Evolutionary conservation across 768 basidiomycete species (phyloP).

Genomic region (Suillus weaverae): DNA sequence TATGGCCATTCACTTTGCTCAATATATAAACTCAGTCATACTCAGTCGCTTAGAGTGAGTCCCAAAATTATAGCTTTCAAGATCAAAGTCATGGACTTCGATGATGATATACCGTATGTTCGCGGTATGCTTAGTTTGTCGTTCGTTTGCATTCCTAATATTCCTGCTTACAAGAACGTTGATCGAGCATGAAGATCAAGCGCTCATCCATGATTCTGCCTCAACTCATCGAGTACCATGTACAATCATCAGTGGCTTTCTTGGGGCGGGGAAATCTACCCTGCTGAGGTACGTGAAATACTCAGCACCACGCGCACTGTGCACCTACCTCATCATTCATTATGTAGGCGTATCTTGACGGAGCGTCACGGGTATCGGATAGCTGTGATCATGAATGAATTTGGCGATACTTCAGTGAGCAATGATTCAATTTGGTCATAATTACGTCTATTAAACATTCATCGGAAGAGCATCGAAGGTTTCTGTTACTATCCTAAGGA

Average conservation of each 20-base stretch:
- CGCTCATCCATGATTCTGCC: background rate
- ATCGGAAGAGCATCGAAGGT: constrained; percentile 88
- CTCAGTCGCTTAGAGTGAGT: background rate
- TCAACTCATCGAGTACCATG: constrained; percentile 63
- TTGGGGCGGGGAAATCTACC: constrained; percentile 94
- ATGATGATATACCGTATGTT: constrained; percentile 63
- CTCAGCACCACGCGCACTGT: background rate
- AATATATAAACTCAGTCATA: background rate
- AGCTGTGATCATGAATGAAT: constrained; percentile 98
- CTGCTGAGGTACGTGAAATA: constrained; percentile 65
- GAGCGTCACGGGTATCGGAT: constrained; percentile 94
- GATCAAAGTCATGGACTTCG: constrained; percentile 41
- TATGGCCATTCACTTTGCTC: background rate
- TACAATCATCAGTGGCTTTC: constrained; percentile 93
- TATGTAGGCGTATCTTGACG: constrained; percentile 76
- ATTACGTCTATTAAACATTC: constrained; percentile 13
- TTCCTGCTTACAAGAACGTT: constrained; percentile 24
- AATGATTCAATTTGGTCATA: constrained; percentile 1
- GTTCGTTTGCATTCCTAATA: constrained; percentile 1
- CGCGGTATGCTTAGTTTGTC: constrained; percentile 11
- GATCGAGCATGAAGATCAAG: constrained; percentile 28
- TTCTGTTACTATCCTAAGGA: constrained; percentile 16
- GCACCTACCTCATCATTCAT: constrained; percentile 1
- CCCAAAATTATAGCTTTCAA: background rate
- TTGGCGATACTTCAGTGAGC: constrained; percentile 90